Percentiles rank a stretch among this genome's conserved stretches.
phyloP scores from a whole-genome alignment of 1,139 yeast genomes.

The Geotrichum phurueaensis region DNA sequence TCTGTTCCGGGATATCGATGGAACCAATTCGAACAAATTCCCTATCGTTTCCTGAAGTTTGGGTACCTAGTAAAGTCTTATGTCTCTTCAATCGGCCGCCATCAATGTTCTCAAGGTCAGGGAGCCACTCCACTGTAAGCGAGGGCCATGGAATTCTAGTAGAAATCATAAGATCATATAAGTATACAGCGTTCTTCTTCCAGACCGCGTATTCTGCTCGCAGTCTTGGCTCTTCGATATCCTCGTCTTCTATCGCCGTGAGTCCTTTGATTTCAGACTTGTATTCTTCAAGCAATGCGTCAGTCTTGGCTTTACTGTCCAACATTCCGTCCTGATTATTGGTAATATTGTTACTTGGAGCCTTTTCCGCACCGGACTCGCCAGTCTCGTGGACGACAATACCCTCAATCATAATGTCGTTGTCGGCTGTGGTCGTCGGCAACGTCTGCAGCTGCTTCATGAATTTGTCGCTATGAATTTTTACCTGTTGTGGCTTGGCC shows the following conservation, averaged over 20 bases:
- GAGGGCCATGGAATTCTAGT: conserved; percentile 56
- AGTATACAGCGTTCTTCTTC: conserved; percentile 85
- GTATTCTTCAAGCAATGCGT: background rate
- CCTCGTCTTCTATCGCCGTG: conserved; percentile 9
- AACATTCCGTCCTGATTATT: background rate
- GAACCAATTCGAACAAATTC: conserved; percentile 70
- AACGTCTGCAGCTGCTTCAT: conserved; percentile 8
- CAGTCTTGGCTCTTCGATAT: conserved; percentile 17
- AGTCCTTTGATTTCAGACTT: conserved; percentile 3
- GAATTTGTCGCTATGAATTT: conserved; percentile 8
- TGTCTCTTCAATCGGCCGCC: conserved; percentile 21
- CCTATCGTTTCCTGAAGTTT: conserved; percentile 70
- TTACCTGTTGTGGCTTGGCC: conserved; percentile 10
- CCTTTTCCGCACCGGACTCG: background rate
- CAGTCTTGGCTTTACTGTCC: background rate
- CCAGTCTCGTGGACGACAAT: background rate
- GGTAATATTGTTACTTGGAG: background rate
- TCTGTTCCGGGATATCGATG: conserved; percentile 33
- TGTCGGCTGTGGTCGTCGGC: background rate
- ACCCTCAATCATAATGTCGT: background rate
- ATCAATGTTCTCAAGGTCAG: conserved; percentile 31
- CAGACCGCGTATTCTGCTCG: conserved; percentile 69
- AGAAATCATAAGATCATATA: conserved; percentile 72
- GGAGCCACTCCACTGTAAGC: conserved; percentile 39
- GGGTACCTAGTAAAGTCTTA: conserved; percentile 64